Evolutionary conservation across 345 rosid species (phyloP).

Genomic region (Lagerstroemia speciosa): DNA sequence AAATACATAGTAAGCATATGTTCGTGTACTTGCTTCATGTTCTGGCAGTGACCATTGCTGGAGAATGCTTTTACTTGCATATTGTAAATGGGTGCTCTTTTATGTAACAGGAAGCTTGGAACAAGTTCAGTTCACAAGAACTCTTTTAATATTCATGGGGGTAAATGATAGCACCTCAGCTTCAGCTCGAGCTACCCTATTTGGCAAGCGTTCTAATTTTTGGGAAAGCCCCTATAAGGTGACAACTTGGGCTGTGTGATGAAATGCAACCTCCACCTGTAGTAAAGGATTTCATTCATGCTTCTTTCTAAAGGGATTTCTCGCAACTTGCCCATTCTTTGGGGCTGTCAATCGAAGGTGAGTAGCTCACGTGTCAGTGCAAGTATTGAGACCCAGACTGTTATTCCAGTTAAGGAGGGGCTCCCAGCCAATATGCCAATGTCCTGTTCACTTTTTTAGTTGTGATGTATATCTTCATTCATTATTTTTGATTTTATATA

Average conservation of each 20-base stretch:
- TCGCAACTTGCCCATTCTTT: neutral
- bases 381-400: neutral
- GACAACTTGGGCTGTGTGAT: neutral
- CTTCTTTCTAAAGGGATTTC: neutral
- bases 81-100: neutral
- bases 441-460: neutral
- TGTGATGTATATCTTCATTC: constrained; percentile 2
- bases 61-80: neutral
- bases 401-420: neutral
- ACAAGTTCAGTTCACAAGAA: constrained; percentile 45
- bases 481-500: neutral
- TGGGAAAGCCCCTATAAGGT: neutral
- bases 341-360: neutral
- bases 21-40: neutral
- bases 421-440: neutral
- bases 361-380: neutral
- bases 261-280: neutral
- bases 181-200: neutral
- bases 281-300: neutral
- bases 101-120: constrained; percentile 37
- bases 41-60: neutral
- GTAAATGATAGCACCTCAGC: neutral
- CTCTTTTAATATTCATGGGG: constrained; percentile 20
- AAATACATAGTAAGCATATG: neutral
- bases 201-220: neutral